Base-by-base conservation (phyloP, 441 rosid genomes). In the Viola pubescens region DNA sequence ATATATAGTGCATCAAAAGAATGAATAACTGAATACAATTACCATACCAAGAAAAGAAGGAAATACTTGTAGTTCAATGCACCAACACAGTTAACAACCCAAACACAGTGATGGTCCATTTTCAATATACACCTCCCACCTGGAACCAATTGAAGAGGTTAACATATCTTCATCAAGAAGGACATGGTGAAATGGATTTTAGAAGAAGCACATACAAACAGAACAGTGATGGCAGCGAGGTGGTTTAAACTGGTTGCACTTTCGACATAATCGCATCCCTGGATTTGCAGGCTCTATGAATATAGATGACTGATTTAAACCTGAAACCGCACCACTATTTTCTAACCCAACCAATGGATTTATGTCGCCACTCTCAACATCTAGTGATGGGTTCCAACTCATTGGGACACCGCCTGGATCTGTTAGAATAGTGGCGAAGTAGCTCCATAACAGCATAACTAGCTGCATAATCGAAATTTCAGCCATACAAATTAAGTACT, bases 81-180 rank as follows among this genome's bases (percentile, higher is more conserved):
- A 52, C 98, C 98, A 6, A 88, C 94, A 74, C 95, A 88, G 57
- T 91, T 91, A 62, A 91, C 95, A 9, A 91, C 98, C 98, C 98
- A 91, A 37, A 91, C 92, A 37, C 98, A 91, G 48, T 88, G 98
- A 68, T 91, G 96, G 58, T 91, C 95, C 96, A 91, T 87, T 75
- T 88, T 91, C 75, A 87, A 72, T 61, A 88, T 81, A 66, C 96
- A 91, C 58, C 98, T 73, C 41, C 86, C 84, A 71, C 98, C 98
- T 91, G 60, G 46, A 76, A 67, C 34, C 34, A 26, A 26, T 26
- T 26, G 34, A 26, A 26, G 34, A 26, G 34, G 2, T 26, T 26
- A 26, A 26, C 34, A 26, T 26, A 26, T 26, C 34, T 26, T 26
- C 34, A 26, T 26, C 34, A 26, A 26, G 34, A 26, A 26, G 34